Evolutionary conservation across 1,284 basidiomycete species (phyloP), one percentile per base, ranked within the genome.

Genomic region (Moesziomyces parantarcticus): DNA sequence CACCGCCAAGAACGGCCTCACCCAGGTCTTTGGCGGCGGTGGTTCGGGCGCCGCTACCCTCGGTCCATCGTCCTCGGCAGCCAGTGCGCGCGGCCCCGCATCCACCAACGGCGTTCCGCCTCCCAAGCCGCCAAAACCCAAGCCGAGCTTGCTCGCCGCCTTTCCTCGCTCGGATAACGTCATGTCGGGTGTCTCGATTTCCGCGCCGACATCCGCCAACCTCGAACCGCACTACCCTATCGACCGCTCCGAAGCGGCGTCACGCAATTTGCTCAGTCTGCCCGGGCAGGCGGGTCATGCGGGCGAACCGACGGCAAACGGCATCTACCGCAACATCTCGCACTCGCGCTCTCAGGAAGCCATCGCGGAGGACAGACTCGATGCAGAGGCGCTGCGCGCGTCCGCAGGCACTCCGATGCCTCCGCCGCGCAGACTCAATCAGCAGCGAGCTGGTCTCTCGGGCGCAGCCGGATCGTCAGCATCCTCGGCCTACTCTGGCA

Each of bases 331-430:
- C 39, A 54, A 39, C 36, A 47, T 54, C 3, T 46, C 55, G 13
- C 58, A 71, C 34, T 61, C 61, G 5, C 46, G 62, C 7, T 71
- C 68, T 9, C 68, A 71, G 26, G 68, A 71, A 34, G 58, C 62
- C 7, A 36, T 71, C 1, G 50, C 46, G 0, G 62, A 64, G 32
- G 43, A 58, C 8, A 39, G 61, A 8, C 44, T 64, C n/a, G 68
- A 71, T 20, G 68, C 62, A 14, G 68, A 58, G 32, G 68, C 63
- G 10, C 34, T 67, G 26, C 51, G 63, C 13, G 57, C 69, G 9
- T 67, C 63, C 3, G 63, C 69, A n/a, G 59, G 52, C 5, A 67
- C 69, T 4, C 69, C 69, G 0, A n/a, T 72, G 62, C 69, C 69
- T 5, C 69, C 63, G 3, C 69, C 69, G 18, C 55, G 69, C 8